phyloP scores from a whole-genome alignment of 768 basidiomycete species.

The Hygrocybe coccinea region DNA sequence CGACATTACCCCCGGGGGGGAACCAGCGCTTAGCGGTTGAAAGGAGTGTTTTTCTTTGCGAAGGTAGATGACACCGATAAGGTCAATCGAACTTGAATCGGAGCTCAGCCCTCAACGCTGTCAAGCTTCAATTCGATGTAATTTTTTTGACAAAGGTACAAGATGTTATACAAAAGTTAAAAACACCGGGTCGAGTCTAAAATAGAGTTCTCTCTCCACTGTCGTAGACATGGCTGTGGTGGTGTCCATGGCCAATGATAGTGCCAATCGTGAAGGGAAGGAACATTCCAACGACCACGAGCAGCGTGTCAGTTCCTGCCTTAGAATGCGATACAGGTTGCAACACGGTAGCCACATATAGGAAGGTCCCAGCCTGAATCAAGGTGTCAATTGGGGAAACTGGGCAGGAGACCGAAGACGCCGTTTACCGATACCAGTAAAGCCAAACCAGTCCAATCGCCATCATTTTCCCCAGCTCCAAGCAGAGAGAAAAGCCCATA shows the following conservation, averaged over 20 bases:
- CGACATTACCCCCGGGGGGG: background rate
- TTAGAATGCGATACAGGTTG: constrained; percentile 61
- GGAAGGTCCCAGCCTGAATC: constrained; percentile 80
- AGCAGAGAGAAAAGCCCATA: constrained; percentile 61
- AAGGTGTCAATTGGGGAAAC: background rate
- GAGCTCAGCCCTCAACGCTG: too few relatives aligned
- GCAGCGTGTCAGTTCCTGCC: constrained; percentile 41
- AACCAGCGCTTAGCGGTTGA: background rate
- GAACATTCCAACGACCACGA: constrained; percentile 67
- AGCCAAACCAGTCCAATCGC: constrained; percentile 67
- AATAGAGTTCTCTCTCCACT: background rate
- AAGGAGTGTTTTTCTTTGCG: too few relatives aligned
- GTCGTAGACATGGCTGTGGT: constrained; percentile 5
- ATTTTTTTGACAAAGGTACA: too few relatives aligned
- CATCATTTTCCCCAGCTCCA: constrained; percentile 37
- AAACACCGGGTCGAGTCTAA: too few relatives aligned
- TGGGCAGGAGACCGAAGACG: constrained; percentile 6
- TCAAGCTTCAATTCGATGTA: too few relatives aligned
- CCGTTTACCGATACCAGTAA: constrained; percentile 76
- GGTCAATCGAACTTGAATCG: too few relatives aligned
- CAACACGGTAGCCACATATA: constrained; percentile 91
- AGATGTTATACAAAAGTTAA: too few relatives aligned
- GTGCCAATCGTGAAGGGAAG: constrained; percentile 58
- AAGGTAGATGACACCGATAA: too few relatives aligned
- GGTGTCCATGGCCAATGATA: constrained; percentile 61